A percentile compares a stretch with the other conserved stretches of the same genome.
Conservation (phyloP, 2,329 filamentous ascomycete species). For the Cercospora sojina region DNA sequence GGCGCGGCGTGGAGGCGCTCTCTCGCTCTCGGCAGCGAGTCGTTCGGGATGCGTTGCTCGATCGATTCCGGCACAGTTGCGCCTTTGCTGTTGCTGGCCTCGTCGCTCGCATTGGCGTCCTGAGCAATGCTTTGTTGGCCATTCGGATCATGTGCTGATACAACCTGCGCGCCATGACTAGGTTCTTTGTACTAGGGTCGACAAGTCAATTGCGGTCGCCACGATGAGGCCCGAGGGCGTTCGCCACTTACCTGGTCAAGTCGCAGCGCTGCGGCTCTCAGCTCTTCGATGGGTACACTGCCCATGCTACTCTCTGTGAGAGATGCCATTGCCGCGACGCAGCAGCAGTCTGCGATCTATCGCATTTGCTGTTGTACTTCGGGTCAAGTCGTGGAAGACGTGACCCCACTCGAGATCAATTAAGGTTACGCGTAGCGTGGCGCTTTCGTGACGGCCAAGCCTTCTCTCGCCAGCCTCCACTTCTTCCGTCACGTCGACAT, state of each 20-base stretch:
- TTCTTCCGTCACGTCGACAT: background rate
- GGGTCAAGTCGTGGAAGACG: constrained; percentile 7
- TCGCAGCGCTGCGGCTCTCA: constrained; percentile 24
- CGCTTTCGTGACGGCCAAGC: background rate
- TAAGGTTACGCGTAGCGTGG: constrained; percentile 4
- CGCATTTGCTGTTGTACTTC: background rate
- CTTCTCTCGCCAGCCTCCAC: background rate
- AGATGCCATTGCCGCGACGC: constrained; percentile 27
- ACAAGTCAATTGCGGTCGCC: constrained; percentile 29
- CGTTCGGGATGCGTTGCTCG: constrained; percentile 17
- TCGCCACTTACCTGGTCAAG: constrained; percentile 27
- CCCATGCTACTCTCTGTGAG: constrained; percentile 31
- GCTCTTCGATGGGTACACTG: constrained; percentile 25
- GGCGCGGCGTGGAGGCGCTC: constrained; percentile 25
- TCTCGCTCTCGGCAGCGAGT: constrained; percentile 12
- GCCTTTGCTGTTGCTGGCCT: constrained; percentile 7
- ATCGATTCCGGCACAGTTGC: constrained; percentile 26
- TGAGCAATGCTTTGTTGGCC: background rate
- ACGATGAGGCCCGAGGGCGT: background rate
- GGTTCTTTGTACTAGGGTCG: constrained; percentile 32
- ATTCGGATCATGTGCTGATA: background rate
- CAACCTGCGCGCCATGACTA: constrained; percentile 16
- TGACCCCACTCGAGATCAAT: constrained; percentile 3
- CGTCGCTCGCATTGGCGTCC: background rate
- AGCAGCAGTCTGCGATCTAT: background rate